Evolutionary conservation across 352 stramenopile genomes (phyloP), one percentile per base, ranked within the genome.

Genomic region (Blastocystis sp.): DNA sequence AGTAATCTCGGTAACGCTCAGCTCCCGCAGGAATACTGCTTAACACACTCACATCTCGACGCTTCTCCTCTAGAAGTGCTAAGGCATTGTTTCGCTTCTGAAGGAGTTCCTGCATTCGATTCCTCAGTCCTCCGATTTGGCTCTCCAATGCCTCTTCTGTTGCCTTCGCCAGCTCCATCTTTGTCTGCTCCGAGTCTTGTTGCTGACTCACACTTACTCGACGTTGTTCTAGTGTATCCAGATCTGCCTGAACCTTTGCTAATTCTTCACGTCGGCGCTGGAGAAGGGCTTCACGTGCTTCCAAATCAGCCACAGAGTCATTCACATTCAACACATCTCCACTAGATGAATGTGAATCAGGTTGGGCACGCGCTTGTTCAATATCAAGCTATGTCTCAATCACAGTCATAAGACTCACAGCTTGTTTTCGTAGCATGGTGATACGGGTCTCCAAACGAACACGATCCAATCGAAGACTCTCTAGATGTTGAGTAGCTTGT

Each of bases 31-130:
- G 95, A 43, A 99, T 91, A 5, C 94, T 97, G 35, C 97, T 96
- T 5, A 99, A 91, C 78, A 98, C 95, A 71, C 96, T 94, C 78
- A 99, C 98, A 89, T 98, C 97, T 69, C 94, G 91, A 89, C 95
- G 95, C 46, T 94, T 94, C 88, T 96, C 94, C 59, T 98, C 96
- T 51, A 95, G 91, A 88, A 95, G 95, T 58, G 94, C 91, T 12
- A 96, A 61, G 71, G 95, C 88, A 14, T 94, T 90, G 14, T 91
- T 90, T 2, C 92, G 91, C 66, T 92, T 94, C 73, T 91, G 95
- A 65, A 93, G 90, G 32, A 92, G 90, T 88, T 94, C 94, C 86
- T 96, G 93, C 35, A 94, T 89, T 5, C 91, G 90, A n/a, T 89
- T 90, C 46, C 91, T 86, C 54, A 95, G 91, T 56, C 94, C 91